A percentile compares a stretch with the other conserved stretches of the same genome.
Conservation (phyloP, 176 grass and related monocot species). For the Chloris gayana region DNA sequence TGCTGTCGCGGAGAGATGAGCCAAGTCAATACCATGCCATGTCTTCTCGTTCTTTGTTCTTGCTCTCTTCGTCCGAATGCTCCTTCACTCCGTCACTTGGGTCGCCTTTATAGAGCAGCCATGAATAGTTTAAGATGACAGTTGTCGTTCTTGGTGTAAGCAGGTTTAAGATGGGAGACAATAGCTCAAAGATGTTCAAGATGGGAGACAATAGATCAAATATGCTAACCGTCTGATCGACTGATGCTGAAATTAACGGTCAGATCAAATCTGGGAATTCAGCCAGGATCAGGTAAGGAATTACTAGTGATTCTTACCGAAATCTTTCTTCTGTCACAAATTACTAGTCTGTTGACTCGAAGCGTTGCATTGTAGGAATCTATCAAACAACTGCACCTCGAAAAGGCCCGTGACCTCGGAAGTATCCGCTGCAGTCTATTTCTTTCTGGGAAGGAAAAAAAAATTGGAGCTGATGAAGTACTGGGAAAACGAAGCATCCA, state of each 20-base stretch:
- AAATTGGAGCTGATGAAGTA: slow-evolving; percentile 4
- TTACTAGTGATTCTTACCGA: neutral
- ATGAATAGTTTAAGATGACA: slow-evolving; percentile 27
- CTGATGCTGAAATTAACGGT: neutral
- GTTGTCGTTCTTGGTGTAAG: neutral
- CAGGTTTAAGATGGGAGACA: neutral
- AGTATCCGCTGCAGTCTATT: slow-evolving; percentile 5
- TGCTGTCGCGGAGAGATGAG: slow-evolving; percentile 36
- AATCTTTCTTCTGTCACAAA: neutral
- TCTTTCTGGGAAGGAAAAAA: slow-evolving; percentile 35
- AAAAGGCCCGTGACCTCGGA: slow-evolving; percentile 8
- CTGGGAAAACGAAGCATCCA: slow-evolving; percentile 28
- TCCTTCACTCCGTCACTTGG: slow-evolving; percentile 31
- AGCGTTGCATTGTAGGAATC: slow-evolving; percentile 15
- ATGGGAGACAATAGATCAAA: neutral
- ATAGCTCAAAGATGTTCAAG: neutral
- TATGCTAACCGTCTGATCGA: slow-evolving; percentile 1
- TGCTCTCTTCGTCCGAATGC: slow-evolving; percentile 34
- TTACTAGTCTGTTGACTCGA: neutral
- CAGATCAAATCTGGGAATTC: slow-evolving; percentile 4
- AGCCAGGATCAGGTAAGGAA: neutral
- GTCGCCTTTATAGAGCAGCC: slow-evolving; percentile 39
- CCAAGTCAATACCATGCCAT: slow-evolving; percentile 64
- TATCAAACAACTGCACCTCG: slow-evolving; percentile 14
- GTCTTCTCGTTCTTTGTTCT: slow-evolving; percentile 46